Base-by-base conservation (phyloP, 2,329 filamentous ascomycete genomes). In the Colletotrichum chrysophilum region DNA sequence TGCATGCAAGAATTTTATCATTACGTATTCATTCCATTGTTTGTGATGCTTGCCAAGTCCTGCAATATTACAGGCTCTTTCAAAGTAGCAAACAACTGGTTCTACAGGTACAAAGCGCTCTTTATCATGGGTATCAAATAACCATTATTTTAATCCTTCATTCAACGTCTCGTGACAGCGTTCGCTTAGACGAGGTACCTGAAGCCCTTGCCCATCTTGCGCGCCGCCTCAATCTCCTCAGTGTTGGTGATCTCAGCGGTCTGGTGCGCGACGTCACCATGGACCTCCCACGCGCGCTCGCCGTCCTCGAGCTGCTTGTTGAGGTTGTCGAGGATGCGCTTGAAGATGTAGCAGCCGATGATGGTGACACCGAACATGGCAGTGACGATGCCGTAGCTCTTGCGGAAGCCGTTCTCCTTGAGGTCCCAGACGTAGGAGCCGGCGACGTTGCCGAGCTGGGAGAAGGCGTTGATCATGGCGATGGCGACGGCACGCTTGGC, bases 351-450 rank as follows among this genome's bases (percentile, higher is more conserved):
- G 81, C 88, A 92, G 7, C 90, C 90, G 0, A 86, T 43, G 36
- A 92, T 88, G 0, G 91, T 90, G 55, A 91, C 78, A 5, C 90
- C 90, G 79, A 93, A 93, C 91, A 93, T 93, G 79, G 90, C 86
- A 16, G 89, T 88, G 7, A 93, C 92, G 72, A 93, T 91, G 5
- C 90, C 91, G 79, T 93, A 93, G 76, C 90, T 92, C 84, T 91
- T 89, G 77, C 91, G 88, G 85, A 88, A 93, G 0, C 92, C 92
- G 76, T 93, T 88, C 0, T 88, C 90, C 28, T 86, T 84, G 66
- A 93, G 85, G 68, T 87, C 84, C 91, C 91, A 93, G 4, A 93
- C 91, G 79, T 93, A 93, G 0, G 88, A 90, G 3, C 91, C 91
- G 0, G 91, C 91, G 1, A 91, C 87, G 79, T 91, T 91, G 68